Percentiles rank a stretch among this genome's conserved stretches.
These are phyloP conservation scores for Shiraia bambusicola DNA, from an alignment of 2,329 filamentous ascomycete species.

Conservation along the genomic window DNA sequence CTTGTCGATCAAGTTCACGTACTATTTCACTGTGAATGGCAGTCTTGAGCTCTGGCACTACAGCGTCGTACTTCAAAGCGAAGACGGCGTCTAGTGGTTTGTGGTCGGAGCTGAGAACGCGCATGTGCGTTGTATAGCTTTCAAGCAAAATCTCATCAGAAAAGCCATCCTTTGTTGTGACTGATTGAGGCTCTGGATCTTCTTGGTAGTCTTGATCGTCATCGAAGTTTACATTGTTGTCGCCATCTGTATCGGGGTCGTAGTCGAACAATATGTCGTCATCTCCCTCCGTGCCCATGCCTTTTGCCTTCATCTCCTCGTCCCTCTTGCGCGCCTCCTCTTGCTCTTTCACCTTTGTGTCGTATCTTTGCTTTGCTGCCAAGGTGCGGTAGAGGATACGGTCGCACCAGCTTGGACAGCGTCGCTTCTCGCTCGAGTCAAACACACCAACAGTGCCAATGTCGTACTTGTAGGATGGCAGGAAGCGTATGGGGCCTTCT, in stretches of 20 bases:
- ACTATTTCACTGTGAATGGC: constrained; percentile 84
- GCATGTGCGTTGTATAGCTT: constrained; percentile 84
- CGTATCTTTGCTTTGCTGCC: constrained; percentile 66
- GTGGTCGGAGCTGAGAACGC: constrained; percentile 89
- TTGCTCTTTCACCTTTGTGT: constrained; percentile 63
- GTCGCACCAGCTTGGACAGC: constrained; percentile 96
- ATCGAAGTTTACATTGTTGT: constrained; percentile 45
- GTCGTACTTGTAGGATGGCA: constrained; percentile 98
- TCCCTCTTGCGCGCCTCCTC: constrained; percentile 70
- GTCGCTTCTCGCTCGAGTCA: constrained; percentile 91
- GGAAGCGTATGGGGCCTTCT: constrained; percentile 82
- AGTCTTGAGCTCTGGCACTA: constrained; percentile 81
- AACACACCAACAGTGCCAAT: constrained; percentile 89
- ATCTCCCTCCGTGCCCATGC: constrained; percentile 70
- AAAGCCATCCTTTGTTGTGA: constrained; percentile 61
- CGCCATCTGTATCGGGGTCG: constrained; percentile 75
- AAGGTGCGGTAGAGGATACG: constrained; percentile 84
- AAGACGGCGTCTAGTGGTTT: constrained; percentile 88
- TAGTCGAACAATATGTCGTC: constrained; percentile 92
- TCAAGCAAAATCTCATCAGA: constrained; percentile 58
- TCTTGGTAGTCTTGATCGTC: constrained; percentile 35
- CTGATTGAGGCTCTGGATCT: constrained; percentile 50
- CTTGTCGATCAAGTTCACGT: constrained; percentile 81
- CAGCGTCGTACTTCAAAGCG: constrained; percentile 79
- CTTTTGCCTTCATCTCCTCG: constrained; percentile 79